Percentiles rank a stretch among this genome's conserved stretches.
phyloP scores from a whole-genome alignment of 306 rosid genomes.

The Sophora flavescens region DNA sequence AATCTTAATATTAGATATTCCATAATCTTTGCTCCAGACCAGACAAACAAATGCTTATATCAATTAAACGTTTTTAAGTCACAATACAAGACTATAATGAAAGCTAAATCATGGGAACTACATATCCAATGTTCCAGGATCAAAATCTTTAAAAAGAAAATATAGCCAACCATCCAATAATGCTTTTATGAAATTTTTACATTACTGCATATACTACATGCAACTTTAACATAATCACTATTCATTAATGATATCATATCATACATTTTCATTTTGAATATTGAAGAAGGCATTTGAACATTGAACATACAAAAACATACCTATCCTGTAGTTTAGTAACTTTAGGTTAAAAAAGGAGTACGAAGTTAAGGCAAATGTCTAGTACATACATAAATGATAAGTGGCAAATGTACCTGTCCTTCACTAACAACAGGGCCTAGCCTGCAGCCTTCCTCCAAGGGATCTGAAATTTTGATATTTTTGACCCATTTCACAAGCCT shows the following conservation, averaged over 20 bases:
- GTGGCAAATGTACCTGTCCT: constrained; percentile 71
- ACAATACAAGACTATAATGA: neutral
- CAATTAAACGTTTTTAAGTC: constrained; percentile 5
- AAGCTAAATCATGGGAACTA: constrained; percentile 33
- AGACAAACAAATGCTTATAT: constrained; percentile 10
- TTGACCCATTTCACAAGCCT: constrained; percentile 81
- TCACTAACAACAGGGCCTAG: constrained; percentile 95
- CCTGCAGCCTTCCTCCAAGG: constrained; percentile 97
- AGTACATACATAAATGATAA: constrained; percentile 37
- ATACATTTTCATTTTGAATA: constrained; percentile 34
- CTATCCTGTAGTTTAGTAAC: neutral
- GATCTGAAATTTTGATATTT: constrained; percentile 95
- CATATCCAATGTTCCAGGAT: constrained; percentile 4
- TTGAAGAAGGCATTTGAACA: constrained; percentile 32
- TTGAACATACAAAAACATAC: constrained; percentile 33
- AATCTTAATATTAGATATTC: constrained; percentile 50
- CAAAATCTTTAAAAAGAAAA: neutral
- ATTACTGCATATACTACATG: neutral
- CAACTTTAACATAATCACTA: constrained; percentile 10
- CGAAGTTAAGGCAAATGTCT: neutral
- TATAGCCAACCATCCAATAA: constrained; percentile 16
- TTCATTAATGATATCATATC: constrained; percentile 13
- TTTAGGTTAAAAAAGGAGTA: constrained; percentile 18
- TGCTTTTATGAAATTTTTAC: constrained; percentile 8
- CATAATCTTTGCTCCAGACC: constrained; percentile 34